Base-by-base conservation (phyloP, 2,329 filamentous ascomycete genomes). In the Xylariaceae sp. region DNA sequence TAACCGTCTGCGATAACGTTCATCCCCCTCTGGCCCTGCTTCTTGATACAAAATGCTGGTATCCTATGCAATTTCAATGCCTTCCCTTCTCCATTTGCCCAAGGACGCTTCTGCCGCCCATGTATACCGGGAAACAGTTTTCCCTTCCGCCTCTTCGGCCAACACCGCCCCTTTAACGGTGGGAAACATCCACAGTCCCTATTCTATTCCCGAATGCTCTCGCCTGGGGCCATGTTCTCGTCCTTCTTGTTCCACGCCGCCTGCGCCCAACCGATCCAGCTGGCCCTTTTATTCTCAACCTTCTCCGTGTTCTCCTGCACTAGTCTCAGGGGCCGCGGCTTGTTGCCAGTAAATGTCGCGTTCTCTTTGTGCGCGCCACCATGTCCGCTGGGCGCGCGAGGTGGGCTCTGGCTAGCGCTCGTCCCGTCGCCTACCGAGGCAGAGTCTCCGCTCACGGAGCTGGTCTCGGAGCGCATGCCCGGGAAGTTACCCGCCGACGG, bases 281-380 rank as follows among this genome's bases (percentile, higher is more conserved):
- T 84, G 16, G 72, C 69, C 36, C 81, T 69, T 68, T 83, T 84
- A 55, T 74, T 76, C 39, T 69, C 63, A 16, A 62, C 61, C 53
- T 73, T 71, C 38, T 78, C 76, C 3, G 38, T 19, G 51, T 84
- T 84, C 67, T 95, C 88, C 65, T 93, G 87, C 35, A 97, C 89
- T 22, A 98, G 74, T 13, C 91, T 78, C 50, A 98, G 70, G 6
- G 91, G 91, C 28, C 90, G 78, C 44, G 94, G 82, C 65, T 93
- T 93, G 57, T 83, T 84, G 34, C 80, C 80, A 3, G 77, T 78
- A 42, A 78, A 79, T 29, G 73, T 78, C 44, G 70, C 68, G 62
- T 79, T 78, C 56, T 81, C 74, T 7, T 17, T 17, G 15, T 17
- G 13, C 8, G 49, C 34, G 32, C 38, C 22, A 46, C 72, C 67